phyloP scores from a whole-genome alignment of 2,329 filamentous ascomycete species.

The Blastomyces silverae region DNA sequence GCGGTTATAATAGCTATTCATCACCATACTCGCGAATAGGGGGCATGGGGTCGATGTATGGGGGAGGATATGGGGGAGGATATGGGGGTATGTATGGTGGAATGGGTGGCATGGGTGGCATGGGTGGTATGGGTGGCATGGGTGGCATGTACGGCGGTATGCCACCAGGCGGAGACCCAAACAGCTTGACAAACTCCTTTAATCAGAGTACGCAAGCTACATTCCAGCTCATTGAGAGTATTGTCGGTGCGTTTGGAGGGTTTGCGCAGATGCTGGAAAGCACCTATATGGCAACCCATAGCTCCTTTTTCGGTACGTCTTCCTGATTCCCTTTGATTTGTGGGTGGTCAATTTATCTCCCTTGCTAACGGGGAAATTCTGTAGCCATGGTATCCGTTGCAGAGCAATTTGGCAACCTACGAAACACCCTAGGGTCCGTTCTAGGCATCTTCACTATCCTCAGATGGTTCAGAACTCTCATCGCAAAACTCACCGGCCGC shows the following conservation, averaged over 20 bases:
- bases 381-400: constrained; percentile 95
- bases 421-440: constrained; percentile 86
- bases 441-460: constrained; percentile 93
- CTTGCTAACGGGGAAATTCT: constrained; percentile 18
- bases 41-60: constrained; percentile 39
- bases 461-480: constrained; percentile 84
- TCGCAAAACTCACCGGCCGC: constrained; percentile 88
- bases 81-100: constrained; percentile 38
- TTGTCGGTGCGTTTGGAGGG: constrained; percentile 92
- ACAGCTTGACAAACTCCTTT: constrained; percentile 92
- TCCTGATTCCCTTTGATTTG: neutral
- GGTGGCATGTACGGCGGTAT: constrained; percentile 45
- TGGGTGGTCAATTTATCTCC: constrained; percentile 13
- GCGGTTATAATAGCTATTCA: constrained; percentile 48
- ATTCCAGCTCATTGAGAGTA: constrained; percentile 96
- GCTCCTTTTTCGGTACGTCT: constrained; percentile 85
- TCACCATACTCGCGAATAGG: constrained; percentile 52
- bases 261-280: constrained; percentile 99
- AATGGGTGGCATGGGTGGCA: constrained; percentile 33
- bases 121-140: constrained; percentile 45
- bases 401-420: constrained; percentile 89
- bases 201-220: constrained; percentile 91
- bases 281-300: constrained; percentile 99
- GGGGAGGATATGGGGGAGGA: constrained; percentile 35
- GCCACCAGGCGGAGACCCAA: constrained; percentile 54